Conservation (phyloP, 768 basidiomycete species). For the Amanita muscaria region DNA sequence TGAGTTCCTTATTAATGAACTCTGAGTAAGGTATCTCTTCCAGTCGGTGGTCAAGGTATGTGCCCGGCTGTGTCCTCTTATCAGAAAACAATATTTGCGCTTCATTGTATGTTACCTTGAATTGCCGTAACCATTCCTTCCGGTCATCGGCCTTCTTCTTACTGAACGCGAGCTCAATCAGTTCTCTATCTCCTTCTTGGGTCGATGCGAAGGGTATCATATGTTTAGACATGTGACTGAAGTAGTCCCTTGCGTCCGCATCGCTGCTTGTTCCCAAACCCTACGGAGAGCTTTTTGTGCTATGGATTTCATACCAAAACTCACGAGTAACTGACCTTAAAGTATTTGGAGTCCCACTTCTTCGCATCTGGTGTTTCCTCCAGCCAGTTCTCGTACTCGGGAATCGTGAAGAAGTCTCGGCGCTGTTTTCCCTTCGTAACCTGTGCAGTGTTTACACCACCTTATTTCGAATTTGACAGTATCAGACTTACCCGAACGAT, state of each 20-base stretch:
- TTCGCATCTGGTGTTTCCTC: slow-evolving; percentile 65
- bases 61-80: slow-evolving; percentile 64
- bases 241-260: slow-evolving; percentile 87
- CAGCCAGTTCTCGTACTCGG: slow-evolving; percentile 92
- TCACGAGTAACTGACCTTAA: slow-evolving; percentile 64
- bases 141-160: slow-evolving; percentile 99
- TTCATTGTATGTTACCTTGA: slow-evolving; percentile 45
- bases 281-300: slow-evolving; percentile 31
- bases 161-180: slow-evolving; percentile 97
- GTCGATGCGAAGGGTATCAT: slow-evolving; percentile 86
- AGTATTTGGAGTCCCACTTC: slow-evolving; percentile 93
- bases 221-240: slow-evolving; percentile 85
- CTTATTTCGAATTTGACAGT: background rate
- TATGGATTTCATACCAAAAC: background rate
- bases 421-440: slow-evolving; percentile 72
- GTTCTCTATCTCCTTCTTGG: slow-evolving; percentile 72
- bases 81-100: slow-evolving; percentile 3
- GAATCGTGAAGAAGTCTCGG: slow-evolving; percentile 92
- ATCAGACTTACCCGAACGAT: slow-evolving; percentile 73
- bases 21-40: slow-evolving; percentile 83
- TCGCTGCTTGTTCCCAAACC: slow-evolving; percentile 94
- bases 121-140: slow-evolving; percentile 95
- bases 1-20: slow-evolving; percentile 97
- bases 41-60: slow-evolving; percentile 83
- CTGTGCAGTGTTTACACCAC: slow-evolving; percentile 22